phyloP scores from a whole-genome alignment of 2,329 filamentous ascomycete species.

The Microascus cirrosus region DNA sequence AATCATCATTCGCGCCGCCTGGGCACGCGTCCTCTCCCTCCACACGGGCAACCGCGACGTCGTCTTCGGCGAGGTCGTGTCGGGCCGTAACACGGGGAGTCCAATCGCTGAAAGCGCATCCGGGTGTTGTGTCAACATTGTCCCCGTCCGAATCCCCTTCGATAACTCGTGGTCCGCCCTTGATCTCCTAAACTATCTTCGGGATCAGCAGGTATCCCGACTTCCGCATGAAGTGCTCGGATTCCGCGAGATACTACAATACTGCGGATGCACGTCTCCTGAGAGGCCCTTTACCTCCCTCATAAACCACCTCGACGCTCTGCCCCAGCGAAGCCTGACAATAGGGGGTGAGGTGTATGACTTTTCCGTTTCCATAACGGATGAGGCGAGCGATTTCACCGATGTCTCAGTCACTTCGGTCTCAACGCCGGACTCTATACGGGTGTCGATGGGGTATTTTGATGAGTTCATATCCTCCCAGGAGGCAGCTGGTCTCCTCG shows the following conservation, averaged over 20 bases:
- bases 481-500: too few species aligned
- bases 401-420: too few species aligned
- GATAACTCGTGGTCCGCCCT: constrained; percentile 18
- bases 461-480: too few species aligned
- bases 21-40: constrained; percentile 26
- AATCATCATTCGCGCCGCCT: constrained; percentile 33
- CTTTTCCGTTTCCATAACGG: too few species aligned
- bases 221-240: constrained; percentile 15
- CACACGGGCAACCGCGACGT: constrained; percentile 22
- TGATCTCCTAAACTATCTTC: constrained; percentile 24
- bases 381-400: too few species aligned
- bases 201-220: constrained; percentile 24
- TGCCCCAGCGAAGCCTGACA: too few species aligned
- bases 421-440: too few species aligned
- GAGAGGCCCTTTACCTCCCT: too few species aligned
- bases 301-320: too few species aligned
- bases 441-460: too few species aligned
- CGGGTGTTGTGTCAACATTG: constrained; percentile 28
- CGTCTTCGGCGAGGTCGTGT: constrained; percentile 28
- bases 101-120: constrained; percentile 12
- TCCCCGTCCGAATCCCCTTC: constrained; percentile 25
- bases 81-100: constrained; percentile 23
- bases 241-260: constrained; percentile 16
- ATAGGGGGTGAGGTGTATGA: too few species aligned
- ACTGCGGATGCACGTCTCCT: too few species aligned